These are phyloP conservation scores for Penicillium silybi DNA, from an alignment of 495 filamentous ascomycete genomes.

Conservation along the genomic window DNA sequence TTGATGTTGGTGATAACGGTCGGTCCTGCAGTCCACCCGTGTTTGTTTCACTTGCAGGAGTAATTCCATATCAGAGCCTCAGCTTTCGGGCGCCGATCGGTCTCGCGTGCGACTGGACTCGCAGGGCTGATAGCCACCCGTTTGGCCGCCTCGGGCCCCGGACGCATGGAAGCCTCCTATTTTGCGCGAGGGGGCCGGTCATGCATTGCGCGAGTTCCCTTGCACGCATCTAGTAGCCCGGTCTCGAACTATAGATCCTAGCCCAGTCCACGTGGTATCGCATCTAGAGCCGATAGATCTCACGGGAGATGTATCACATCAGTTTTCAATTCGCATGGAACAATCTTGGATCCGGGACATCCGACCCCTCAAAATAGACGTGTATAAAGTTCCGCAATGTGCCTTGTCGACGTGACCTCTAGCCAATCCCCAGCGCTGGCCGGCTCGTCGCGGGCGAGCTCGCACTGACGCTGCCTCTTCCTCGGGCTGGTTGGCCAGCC, in stretches of 20 bases:
- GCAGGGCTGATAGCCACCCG: not conserved
- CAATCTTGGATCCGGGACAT: not conserved
- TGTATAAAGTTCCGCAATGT: not conserved
- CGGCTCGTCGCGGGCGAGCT: constrained; percentile 10
- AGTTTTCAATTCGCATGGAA: not conserved
- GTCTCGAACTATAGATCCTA: not conserved
- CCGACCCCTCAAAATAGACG: not conserved
- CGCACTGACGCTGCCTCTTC: not conserved
- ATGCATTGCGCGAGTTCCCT: not conserved
- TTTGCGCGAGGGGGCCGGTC: not conserved
- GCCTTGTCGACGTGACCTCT: not conserved
- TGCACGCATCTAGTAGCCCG: not conserved
- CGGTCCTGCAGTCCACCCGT: not conserved
- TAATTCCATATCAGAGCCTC: constrained; percentile 2
- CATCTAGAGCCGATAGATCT: constrained; percentile 4
- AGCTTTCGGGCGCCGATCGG: constrained; percentile 13
- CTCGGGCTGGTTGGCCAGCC: not conserved
- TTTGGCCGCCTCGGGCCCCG: not conserved
- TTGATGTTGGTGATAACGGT: constrained; percentile 4
- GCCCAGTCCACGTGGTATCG: constrained; percentile 8
- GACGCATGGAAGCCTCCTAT: not conserved
- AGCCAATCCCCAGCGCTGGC: constrained; percentile 2
- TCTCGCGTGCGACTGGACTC: not conserved
- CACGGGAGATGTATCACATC: constrained; percentile 1
- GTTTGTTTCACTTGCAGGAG: not conserved